Conservation (phyloP, 805 yeast genomes). For the Starmera amethionina region DNA sequence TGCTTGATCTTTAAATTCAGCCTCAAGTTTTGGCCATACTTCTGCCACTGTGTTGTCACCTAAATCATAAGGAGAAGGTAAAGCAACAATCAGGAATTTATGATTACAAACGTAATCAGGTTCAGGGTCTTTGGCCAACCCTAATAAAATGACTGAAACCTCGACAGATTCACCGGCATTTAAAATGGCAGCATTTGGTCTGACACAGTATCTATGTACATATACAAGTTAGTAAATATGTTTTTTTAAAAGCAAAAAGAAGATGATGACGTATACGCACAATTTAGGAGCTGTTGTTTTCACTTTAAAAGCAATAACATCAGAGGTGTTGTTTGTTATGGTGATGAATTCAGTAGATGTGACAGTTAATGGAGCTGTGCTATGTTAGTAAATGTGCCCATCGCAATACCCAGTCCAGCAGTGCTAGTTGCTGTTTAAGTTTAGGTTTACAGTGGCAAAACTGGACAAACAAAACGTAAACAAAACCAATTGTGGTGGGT, state of each 20-base stretch:
- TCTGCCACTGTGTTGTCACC: slow-evolving; percentile 53
- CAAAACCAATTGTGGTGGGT: neutral
- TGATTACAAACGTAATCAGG: slow-evolving; percentile 76
- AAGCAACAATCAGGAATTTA: slow-evolving; percentile 81
- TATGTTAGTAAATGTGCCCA: neutral
- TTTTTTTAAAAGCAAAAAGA: too few species aligned
- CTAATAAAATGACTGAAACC: slow-evolving; percentile 80
- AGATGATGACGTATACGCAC: slow-evolving; percentile 18
- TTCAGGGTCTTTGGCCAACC: slow-evolving; percentile 65
- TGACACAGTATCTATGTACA: slow-evolving; percentile 55
- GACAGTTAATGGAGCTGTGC: slow-evolving; percentile 62
- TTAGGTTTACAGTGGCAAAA: neutral
- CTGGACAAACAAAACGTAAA: neutral
- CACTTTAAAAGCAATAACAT: slow-evolving; percentile 80
- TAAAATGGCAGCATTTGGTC: slow-evolving; percentile 85
- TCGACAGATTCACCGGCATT: slow-evolving; percentile 64
- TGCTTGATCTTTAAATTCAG: slow-evolving; percentile 42
- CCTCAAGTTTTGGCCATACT: slow-evolving; percentile 67
- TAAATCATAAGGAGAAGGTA: slow-evolving; percentile 58
- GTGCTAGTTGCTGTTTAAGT: neutral
- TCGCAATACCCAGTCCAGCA: neutral
- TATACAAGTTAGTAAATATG: slow-evolving; percentile 2
- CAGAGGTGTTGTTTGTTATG: slow-evolving; percentile 46
- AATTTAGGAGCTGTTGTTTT: slow-evolving; percentile 96
- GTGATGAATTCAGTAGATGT: slow-evolving; percentile 52